Evolutionary conservation across 169 alveolate genomes (phyloP), one percentile per base, ranked within the genome.

Genomic region (Amoebophrya sp.): DNA sequence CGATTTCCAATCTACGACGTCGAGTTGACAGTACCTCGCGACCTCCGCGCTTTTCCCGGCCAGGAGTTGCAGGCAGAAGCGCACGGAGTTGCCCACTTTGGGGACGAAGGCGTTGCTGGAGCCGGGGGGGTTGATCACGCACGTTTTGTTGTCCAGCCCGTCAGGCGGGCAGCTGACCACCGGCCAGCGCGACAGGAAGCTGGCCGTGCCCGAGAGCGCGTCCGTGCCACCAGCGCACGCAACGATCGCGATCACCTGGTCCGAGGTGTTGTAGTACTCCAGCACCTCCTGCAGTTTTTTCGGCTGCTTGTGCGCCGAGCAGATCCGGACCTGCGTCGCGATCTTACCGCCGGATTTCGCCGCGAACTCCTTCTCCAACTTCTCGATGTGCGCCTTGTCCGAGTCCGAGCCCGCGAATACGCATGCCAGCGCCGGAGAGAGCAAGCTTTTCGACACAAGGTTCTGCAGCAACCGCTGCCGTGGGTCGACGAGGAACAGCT

Each of bases 141-240:
- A 90, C 13, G 88, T 70, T 29, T 41, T n/a, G 78, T 90, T 90
- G 4, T 58, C 78, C 31, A 31, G 91, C 18, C 92, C 92, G 67
- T 90, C 92, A 18, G 92, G 92, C n/a, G 92, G 92, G n/a, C 92
- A 90, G 41, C 88, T 39, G 20, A 90, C 90, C 88, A 88, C 92
- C 15, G 92, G 92, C 39, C 38, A 78, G 69, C n/a, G 31, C 40
- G 92, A 90, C 39, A 41, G 91, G 78, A 40, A 90, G 38, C 92
- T 87, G 18, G 89, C 90, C 34, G 92, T 90, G 15, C 92, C 92
- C 26, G 70, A 39, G 69, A 90, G n/a, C 31, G 92, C 92, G 58
- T 90, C 92, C 29, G 92, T 90, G 34, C 92, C 92, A 16, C 92
- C 92, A 0, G 92, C 92, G 87, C 91, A 90, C 40, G 87, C 89